These are phyloP conservation scores for Botrytis galanthina DNA, from an alignment of 2,329 filamentous ascomycete genomes.

Conservation along the genomic window DNA sequence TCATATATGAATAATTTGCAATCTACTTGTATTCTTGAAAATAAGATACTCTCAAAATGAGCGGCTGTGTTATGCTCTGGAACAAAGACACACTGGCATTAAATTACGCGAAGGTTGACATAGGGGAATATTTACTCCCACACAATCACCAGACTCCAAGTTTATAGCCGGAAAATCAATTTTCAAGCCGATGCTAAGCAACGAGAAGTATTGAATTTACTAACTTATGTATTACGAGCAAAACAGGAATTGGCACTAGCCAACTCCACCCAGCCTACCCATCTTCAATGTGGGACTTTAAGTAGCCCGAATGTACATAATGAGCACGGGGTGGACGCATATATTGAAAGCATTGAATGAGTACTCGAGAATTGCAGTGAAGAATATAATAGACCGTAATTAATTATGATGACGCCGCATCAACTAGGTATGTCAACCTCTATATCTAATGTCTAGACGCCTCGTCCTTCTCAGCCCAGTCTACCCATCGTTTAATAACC, in stretches of 20 bases:
- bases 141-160: neutral
- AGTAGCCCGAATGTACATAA: neutral
- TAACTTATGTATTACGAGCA: neutral
- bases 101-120: neutral
- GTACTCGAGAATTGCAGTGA: neutral
- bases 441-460: conserved; percentile 23
- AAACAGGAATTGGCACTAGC: neutral
- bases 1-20: neutral
- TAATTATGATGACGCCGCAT: neutral
- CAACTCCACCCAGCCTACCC: neutral
- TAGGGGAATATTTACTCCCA: neutral
- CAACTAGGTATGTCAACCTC: neutral
- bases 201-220: neutral
- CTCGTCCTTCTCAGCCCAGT: conserved; percentile 52
- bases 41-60: neutral
- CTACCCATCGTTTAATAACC: conserved; percentile 79
- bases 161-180: neutral
- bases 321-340: neutral
- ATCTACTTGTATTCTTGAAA: neutral
- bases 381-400: neutral
- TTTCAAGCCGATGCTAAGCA: neutral
- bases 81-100: neutral
- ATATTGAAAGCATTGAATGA: neutral
- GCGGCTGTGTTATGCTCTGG: neutral
- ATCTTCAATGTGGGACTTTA: neutral